A percentile compares a stretch with the other conserved stretches of the same genome.
Conservation (phyloP, 176 grass and related monocot genomes). For the Puccinellia tenuiflora region DNA sequence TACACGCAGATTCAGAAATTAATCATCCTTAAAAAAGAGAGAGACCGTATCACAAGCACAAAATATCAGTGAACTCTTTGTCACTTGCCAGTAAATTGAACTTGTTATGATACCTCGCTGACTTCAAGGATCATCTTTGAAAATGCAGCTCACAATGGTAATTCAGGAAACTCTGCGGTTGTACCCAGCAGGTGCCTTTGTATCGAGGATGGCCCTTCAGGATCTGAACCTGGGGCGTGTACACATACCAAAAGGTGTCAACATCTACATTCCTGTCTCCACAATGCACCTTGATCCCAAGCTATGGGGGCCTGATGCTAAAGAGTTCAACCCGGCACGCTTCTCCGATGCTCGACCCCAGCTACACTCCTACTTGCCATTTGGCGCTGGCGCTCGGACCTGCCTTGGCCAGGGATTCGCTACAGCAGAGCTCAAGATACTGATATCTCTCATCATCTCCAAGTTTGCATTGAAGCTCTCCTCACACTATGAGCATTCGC, state of each 20-base stretch:
- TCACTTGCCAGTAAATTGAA: not conserved
- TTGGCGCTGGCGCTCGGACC: conserved; percentile 82
- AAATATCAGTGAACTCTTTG: not conserved
- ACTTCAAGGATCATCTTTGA: not conserved
- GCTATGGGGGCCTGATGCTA: conserved; percentile 66
- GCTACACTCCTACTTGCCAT: conserved; percentile 72
- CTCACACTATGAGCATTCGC: conserved; percentile 56
- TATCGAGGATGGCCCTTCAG: conserved; percentile 72
- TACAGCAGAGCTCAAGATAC: conserved; percentile 83
- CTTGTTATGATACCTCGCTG: not conserved
- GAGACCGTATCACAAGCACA: not conserved
- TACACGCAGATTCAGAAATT: not conserved
- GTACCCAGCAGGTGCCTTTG: conserved; percentile 87
- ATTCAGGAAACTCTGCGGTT: conserved; percentile 87
- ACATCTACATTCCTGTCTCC: conserved; percentile 77
- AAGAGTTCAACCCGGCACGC: conserved; percentile 78
- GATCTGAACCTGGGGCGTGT: conserved; percentile 63
- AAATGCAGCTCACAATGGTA: conserved; percentile 78
- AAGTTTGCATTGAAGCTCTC: conserved; percentile 66
- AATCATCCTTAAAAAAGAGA: not conserved
- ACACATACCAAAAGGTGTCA: conserved; percentile 75
- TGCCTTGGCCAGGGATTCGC: conserved; percentile 95
- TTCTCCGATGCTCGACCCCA: conserved; percentile 62
- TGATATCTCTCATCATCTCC: conserved; percentile 71
- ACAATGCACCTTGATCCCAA: conserved; percentile 82